Base-by-base conservation (phyloP, 2,329 filamentous ascomycete genomes). In the Alternaria triticina region DNA sequence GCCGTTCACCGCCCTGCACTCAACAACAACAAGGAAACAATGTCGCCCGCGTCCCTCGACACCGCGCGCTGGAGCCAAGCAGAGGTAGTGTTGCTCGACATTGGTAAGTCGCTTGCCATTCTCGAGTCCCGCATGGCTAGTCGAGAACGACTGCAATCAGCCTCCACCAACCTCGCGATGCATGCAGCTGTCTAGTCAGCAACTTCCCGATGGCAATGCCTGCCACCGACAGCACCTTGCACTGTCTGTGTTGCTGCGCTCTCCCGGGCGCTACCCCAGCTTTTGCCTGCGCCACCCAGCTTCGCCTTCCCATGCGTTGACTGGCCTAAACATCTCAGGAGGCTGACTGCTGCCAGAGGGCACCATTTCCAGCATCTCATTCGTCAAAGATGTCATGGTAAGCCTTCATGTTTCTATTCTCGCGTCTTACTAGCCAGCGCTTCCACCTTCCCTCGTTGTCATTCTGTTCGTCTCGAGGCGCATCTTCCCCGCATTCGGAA, bases 321-420 rank as follows among this genome's bases (percentile, higher is more conserved):
- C 57, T 65, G 49, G 68, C 43, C 59, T 25, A 40, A 40, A 40
- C 36, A 17, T 40, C 36, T 40, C 36, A 40, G 36, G 36, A 59
- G 60, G 72, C 77, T 79, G 67, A 79, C 72, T 40, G 61, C 70
- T 56, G 50, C 51, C 70, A 94, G 91, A 94, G 86, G 91, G 92
- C 67, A 94, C 92, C 54, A 89, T 94, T 67, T 94, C 91, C 79
- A 90, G 91, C 71, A 93, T 94, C 78, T 92, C 90, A 71, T 94
- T 94, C 81, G 92, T 94, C 81, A 92, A 92, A 82, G 90, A 94
- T 79, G 88, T 92, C 69, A 83, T 94, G 83, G 92, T 94, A 88
- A 87, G 91, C 70, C 62, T 69, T 58, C 59, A 56, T 62, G 57
- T 61, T 70, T 61, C 76, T 58, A 58, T 69, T 61, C 75, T 58